Base-by-base conservation (phyloP, 106 monocot genomes). In the Hemerocallis citrina region DNA sequence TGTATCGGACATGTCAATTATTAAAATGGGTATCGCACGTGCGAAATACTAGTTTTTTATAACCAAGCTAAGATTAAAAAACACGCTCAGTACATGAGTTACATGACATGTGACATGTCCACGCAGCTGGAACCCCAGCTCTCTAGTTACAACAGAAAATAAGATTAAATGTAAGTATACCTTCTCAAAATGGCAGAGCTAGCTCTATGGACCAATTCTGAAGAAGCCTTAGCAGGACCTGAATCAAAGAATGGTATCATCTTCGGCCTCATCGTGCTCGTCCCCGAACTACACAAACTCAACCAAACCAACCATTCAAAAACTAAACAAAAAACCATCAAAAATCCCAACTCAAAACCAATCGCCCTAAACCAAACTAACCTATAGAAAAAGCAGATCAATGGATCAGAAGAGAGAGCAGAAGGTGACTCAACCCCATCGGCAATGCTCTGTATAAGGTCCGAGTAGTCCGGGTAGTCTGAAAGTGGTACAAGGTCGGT, bases 231-330 rank as follows among this genome's bases (percentile, higher is more conserved):
- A 3, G 43, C 56, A 11, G 1, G 37, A 0, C 10, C 10, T 2
- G 69, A 52, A 45, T 68, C 57, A 22, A 68, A 68, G 44, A 34
- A 68, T 57, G 67, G 67, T 47, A 68, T 68, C 56, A 68, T n/a
- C 67, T 68, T 68, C 23, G 57, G 57, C 33, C 31, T 56, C 56
- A 57, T 32, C 8, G 43, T 57, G 44, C 67, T 57, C 0, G 67
- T 68, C 22, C 67, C 67, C 31, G 67, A 68, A 68, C 67, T 68
- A 27, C 17, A 42, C 5, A 54, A 30, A 30, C 30, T 8, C 4
- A 41, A 4, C 27, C 7, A 41, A 67, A 56, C 14, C 21, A 20
- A 1, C 5, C 7, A 44, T 14, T 2, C 6, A 20, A 47, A 47
- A 47, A 47, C 6, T 4, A 3, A 20, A 47, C 12, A 47, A 47